Evolutionary conservation across 202 grass and related monocot genomes (phyloP).

Genomic region (Elaeis oleifera): DNA sequence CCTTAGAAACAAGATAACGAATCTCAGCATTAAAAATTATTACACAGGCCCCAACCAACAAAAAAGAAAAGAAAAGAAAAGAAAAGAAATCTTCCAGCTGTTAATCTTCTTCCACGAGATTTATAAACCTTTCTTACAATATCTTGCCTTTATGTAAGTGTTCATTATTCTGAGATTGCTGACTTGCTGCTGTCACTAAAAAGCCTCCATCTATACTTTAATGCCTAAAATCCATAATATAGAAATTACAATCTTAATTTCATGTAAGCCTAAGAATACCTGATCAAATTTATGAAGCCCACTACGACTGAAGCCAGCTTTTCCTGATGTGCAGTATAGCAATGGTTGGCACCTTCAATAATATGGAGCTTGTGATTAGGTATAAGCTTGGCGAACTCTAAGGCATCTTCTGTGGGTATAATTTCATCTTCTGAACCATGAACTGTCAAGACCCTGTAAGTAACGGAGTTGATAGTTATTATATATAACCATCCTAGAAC

Average conservation of each 20-base stretch:
- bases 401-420: conserved; percentile 50
- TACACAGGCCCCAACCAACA: too few species aligned
- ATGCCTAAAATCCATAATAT: conserved; percentile 27
- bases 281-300: conserved; percentile 41
- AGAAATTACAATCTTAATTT: conserved; percentile 7
- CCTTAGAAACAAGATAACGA: too few species aligned
- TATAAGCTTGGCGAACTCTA: conserved; percentile 64
- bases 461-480: neutral
- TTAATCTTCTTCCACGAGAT: too few species aligned
- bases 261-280: conserved; percentile 28
- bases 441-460: conserved; percentile 73
- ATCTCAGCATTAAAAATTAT: too few species aligned
- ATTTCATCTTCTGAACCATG: conserved; percentile 74
- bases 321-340: conserved; percentile 44
- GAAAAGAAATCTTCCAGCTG: too few species aligned
- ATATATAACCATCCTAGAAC: too few species aligned
- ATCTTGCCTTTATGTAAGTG: too few species aligned
- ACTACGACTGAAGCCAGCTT: conserved; percentile 40
- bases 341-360: conserved; percentile 58
- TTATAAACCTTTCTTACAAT: too few species aligned
- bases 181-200: conserved; percentile 15
- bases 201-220: conserved; percentile 22
- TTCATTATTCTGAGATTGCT: too few species aligned
- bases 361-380: conserved; percentile 58
- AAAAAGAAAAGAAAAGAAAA: too few species aligned